Evolutionary conservation across 169 alveolate genomes (phyloP), one percentile per base, ranked within the genome.

Genomic region (Fabrea salina): DNA sequence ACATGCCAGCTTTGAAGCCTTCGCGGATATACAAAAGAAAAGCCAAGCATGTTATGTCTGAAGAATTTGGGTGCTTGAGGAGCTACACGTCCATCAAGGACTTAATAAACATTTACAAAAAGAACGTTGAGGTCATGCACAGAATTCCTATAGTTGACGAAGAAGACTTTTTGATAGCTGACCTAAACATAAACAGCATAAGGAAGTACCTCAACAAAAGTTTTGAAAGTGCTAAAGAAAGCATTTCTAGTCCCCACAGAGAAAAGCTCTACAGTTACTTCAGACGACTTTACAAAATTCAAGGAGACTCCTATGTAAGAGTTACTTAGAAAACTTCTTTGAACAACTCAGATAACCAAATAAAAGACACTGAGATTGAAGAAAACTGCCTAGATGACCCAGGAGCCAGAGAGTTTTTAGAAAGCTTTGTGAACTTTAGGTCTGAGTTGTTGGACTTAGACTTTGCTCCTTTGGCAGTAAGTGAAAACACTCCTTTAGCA

Each of bases 1-100:
- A 85, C 75, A 57, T 92, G 30, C 96, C 96, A 8, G 87, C 91
- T 8, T 57, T 90, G 32, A 77, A 84, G 47, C 43, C 83, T 74
- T 43, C 85, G 49, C 51, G 47, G 77, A 39, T 66, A 51, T 57
- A 80, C 81, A 0, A 91, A 91, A 1, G 77, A n/a, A n/a, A n/a
- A n/a, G n/a, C n/a, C n/a, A n/a, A 53, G n/a, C n/a, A n/a, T n/a
- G n/a, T n/a, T n/a, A n/a, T n/a, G n/a, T n/a, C n/a, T n/a, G n/a
- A n/a, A n/a, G n/a, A n/a, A n/a, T n/a, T n/a, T n/a, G n/a, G n/a
- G n/a, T n/a, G n/a, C n/a, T n/a, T n/a, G n/a, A n/a, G n/a, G n/a
- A n/a, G n/a, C n/a, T n/a, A n/a, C n/a, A n/a, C n/a, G n/a, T n/a
- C n/a, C n/a, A n/a, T n/a, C n/a, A n/a, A n/a, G n/a, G n/a, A n/a